These are phyloP conservation scores for Polysphondylium violaceum DNA, from an alignment of 78 protist species.

Conservation along the genomic window DNA sequence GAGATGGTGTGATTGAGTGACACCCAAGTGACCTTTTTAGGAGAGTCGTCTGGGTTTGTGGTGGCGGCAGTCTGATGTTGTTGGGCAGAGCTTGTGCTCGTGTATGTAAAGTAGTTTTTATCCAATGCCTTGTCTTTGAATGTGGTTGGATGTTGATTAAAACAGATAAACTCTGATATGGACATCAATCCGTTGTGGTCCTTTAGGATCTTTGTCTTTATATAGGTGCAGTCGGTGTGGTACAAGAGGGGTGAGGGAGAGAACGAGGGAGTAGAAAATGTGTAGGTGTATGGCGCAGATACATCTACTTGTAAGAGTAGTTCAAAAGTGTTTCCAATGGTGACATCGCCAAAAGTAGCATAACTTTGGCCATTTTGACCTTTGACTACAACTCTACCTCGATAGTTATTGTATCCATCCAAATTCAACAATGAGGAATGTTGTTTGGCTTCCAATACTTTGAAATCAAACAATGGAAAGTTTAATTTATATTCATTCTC, in stretches of 20 bases:
- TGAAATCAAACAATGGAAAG: constrained; percentile 3
- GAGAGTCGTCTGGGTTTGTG: background rate
- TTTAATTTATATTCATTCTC: background rate
- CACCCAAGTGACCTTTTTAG: background rate
- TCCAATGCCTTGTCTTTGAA: background rate
- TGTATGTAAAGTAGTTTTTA: background rate
- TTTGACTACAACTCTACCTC: background rate
- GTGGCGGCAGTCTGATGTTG: background rate
- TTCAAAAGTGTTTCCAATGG: constrained; percentile 5
- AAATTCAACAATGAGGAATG: background rate
- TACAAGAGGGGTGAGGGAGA: background rate
- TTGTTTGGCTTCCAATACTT: background rate
- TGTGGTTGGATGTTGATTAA: background rate
- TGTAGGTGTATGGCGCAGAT: background rate
- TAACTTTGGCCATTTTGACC: background rate
- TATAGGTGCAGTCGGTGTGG: constrained; percentile 5
- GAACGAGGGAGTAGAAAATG: too few species aligned
- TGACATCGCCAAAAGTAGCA: background rate
- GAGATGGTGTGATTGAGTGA: background rate
- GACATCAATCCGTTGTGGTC: background rate
- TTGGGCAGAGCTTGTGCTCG: background rate
- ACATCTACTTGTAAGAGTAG: background rate
- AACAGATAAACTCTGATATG: background rate
- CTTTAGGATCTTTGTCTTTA: background rate
- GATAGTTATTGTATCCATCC: background rate